phyloP scores from a whole-genome alignment of 2,329 filamentous ascomycete species.

The Ambrosiella xylebori region DNA sequence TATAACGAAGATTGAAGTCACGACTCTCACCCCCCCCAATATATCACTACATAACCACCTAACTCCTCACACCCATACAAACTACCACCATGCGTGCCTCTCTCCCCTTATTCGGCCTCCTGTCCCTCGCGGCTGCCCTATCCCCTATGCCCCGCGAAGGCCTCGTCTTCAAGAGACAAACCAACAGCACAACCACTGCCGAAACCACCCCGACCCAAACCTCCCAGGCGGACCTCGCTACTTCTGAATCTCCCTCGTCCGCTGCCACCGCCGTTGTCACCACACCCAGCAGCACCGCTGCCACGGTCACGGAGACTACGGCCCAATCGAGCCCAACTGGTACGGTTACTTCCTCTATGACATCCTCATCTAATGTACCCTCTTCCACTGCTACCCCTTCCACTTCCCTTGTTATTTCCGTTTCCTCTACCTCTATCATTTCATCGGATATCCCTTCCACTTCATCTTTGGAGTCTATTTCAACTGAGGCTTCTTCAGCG shows the following conservation, averaged over 20 bases:
- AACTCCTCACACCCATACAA: background rate
- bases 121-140: constrained; percentile 4
- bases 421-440: too few species aligned
- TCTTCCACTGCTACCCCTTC: constrained; percentile 15
- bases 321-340: constrained; percentile 16
- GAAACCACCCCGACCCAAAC: background rate
- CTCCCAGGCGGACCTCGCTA: background rate
- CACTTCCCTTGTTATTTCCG: constrained; percentile 16
- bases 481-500: constrained; percentile 10
- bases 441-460: constrained; percentile 9
- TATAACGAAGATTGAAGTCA: background rate
- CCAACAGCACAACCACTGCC: background rate
- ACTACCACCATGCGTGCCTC: constrained; percentile 8
- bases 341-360: constrained; percentile 10
- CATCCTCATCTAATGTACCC: constrained; percentile 9
- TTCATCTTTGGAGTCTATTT: constrained; percentile 14
- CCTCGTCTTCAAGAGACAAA: background rate
- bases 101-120: constrained; percentile 8
- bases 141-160: background rate
- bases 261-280: background rate
- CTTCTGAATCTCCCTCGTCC: constrained; percentile 1
- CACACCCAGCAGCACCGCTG: background rate
- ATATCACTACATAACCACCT: background rate
- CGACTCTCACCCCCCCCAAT: background rate
- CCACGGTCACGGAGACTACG: constrained; percentile 2